Base-by-base conservation (phyloP, 2,329 filamentous ascomycete species). In the Trichoderma arundinaceum region DNA sequence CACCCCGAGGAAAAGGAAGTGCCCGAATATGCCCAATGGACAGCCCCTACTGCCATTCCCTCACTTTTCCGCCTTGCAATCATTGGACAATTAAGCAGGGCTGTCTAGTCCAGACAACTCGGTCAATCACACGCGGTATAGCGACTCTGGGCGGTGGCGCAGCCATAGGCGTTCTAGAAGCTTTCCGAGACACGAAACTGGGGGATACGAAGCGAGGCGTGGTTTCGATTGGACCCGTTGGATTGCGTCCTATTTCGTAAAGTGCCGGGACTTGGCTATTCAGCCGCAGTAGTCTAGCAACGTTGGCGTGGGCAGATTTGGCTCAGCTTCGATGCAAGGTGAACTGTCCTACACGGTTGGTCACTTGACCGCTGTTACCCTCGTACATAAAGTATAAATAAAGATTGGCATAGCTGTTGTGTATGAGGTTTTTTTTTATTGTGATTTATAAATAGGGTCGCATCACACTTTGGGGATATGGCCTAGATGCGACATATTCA, bases 11-110 rank as follows among this genome's bases (percentile, higher is more conserved):
- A 17, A 1, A 4, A 32, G 19, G 15, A 60, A 60, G 12, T 19
- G 10, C 19, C 33, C n/a, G 28, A 49, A 7, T 39, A 60, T 28
- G 57, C 57, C 33, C 44, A 60, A 49, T 28, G 22, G 43, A 46
- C n/a, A 35, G 56, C 56, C 44, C 41, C 13, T 17, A 49, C 15
- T 22, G 43, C 17, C 19, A 48, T 48, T 46, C 17, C 41, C 57
- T 60, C 43, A 22, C 57, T 32, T 49, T 49, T 60, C 32, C 33
- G 57, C 57, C 57, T 60, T 33, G 33, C 44, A 12, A 33, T 39
- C 44, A 60, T 60, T 60, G 57, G 57, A 6, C 46, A n/a, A 49
- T 39, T 35, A 17, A n/a, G 44, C 57, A 60, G 44, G 57, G 57
- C 57, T 60, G 57, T 28, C 19, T 49, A 60, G 57, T 22, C 28